Percentiles rank a stretch among this genome's conserved stretches.
phyloP scores from a whole-genome alignment of 257 asterid species.

The Craterostigma plantagineum region DNA sequence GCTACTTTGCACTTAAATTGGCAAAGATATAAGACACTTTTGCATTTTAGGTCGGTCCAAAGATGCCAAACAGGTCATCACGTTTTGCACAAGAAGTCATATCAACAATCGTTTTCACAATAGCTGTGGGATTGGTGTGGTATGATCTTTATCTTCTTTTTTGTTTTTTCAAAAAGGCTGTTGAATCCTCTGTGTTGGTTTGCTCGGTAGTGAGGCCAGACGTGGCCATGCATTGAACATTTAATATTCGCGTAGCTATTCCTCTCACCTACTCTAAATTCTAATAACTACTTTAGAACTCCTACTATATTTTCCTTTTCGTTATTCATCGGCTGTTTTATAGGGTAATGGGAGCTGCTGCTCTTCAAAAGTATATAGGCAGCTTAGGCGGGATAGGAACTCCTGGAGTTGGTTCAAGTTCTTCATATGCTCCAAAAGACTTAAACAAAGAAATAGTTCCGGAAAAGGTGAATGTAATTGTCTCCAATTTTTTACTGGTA shows the following conservation, averaged over 20 bases:
- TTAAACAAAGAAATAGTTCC: conserved; percentile 70
- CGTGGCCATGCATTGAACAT: too few species aligned
- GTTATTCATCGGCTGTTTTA: conserved; percentile 7
- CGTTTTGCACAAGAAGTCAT: conserved; percentile 67
- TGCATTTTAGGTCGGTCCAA: conserved; percentile 62
- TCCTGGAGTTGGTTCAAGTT: conserved; percentile 86
- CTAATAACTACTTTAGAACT: too few species aligned
- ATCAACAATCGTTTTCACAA: conserved; percentile 63
- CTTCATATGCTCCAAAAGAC: conserved; percentile 82
- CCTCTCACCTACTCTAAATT: conserved; percentile 5
- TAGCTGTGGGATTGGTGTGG: conserved; percentile 78
- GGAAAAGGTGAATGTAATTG: conserved; percentile 75
- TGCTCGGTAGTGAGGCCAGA: too few species aligned
- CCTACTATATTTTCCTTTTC: conserved; percentile 1
- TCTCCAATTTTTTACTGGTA: neutral
- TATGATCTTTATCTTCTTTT: conserved; percentile 31
- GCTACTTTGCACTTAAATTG: neutral
- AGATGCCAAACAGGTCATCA: conserved; percentile 47
- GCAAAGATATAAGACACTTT: conserved; percentile 2
- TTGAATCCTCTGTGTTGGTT: neutral
- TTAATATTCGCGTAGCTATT: too few species aligned
- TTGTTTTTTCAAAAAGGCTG: too few species aligned
- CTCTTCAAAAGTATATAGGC: conserved; percentile 88
- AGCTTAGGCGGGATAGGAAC: conserved; percentile 91
- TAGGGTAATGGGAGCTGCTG: conserved; percentile 72